A percentile compares a stretch with the other conserved stretches of the same genome.
Evolutionary conservation across 768 basidiomycete species (phyloP).

Genomic region (Botryobasidium botryosum): DNA sequence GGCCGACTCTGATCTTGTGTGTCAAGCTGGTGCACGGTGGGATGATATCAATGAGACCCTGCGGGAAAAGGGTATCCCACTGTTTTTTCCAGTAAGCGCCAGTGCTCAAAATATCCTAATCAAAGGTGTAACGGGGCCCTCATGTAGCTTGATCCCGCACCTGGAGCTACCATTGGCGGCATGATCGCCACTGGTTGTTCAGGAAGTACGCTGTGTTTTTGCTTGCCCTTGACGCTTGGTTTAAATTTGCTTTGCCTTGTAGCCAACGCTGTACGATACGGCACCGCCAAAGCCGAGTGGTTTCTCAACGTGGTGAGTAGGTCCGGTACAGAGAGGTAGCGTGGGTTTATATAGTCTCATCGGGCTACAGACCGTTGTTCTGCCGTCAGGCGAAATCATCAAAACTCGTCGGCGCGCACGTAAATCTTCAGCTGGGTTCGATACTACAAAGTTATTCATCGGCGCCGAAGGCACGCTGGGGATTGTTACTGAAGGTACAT

Average conservation of each 20-base stretch:
- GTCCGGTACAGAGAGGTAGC: background rate
- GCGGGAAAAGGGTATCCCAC: constrained; percentile 42
- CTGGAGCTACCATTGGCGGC: constrained; percentile 60
- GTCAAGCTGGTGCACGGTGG: constrained; percentile 55
- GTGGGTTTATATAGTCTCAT: background rate
- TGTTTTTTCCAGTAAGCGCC: constrained; percentile 67
- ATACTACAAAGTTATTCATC: constrained; percentile 74
- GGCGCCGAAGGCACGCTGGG: constrained; percentile 84
- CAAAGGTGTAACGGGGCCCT: background rate
- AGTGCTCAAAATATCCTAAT: background rate
- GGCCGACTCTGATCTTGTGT: constrained; percentile 54
- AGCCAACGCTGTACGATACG: constrained; percentile 76
- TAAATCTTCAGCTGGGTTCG: constrained; percentile 79
- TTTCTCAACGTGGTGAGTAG: constrained; percentile 42
- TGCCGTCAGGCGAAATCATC: constrained; percentile 26
- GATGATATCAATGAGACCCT: constrained; percentile 59
- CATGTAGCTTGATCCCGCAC: constrained; percentile 40
- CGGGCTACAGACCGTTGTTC: constrained; percentile 21
- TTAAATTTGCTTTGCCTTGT: too few relatives aligned
- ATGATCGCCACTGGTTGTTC: constrained; percentile 33
- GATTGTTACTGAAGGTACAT: constrained; percentile 65
- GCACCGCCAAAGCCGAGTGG: constrained; percentile 79
- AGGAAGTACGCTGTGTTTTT: too few relatives aligned
- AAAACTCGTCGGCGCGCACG: constrained; percentile 66
- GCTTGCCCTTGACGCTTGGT: too few relatives aligned